phyloP scores from a whole-genome alignment of 2,329 filamentous ascomycete species.

The Macrophomina phaseolina region DNA sequence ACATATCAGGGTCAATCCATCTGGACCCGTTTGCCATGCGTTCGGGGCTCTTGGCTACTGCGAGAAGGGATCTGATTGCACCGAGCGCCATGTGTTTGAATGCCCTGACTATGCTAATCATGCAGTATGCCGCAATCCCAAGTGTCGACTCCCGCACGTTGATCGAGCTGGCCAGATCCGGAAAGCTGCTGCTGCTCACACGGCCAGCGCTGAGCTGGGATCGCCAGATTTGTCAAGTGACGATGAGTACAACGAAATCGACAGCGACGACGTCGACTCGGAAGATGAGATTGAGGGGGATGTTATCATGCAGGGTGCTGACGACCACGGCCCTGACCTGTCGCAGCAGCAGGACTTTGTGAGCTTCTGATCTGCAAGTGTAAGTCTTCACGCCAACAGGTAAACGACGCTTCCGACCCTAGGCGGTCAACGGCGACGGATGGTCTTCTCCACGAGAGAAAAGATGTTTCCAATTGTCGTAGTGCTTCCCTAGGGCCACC shows the following conservation, averaged over 20 bases:
- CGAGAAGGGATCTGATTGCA: slow-evolving; percentile 77
- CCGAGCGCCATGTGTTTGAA: slow-evolving; percentile 86
- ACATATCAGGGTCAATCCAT: slow-evolving; percentile 78
- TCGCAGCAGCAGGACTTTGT: slow-evolving; percentile 62
- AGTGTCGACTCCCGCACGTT: slow-evolving; percentile 85
- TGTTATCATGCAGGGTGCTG: slow-evolving; percentile 40
- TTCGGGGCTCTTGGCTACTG: slow-evolving; percentile 92
- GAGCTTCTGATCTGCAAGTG: slow-evolving; percentile 44
- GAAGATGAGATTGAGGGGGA: slow-evolving; percentile 58
- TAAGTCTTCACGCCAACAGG: slow-evolving; percentile 24
- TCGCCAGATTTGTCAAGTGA: slow-evolving; percentile 74
- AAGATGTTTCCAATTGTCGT: neutral
- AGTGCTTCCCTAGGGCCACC: slow-evolving; percentile 13
- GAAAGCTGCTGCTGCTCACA: slow-evolving; percentile 57
- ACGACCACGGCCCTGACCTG: slow-evolving; percentile 50
- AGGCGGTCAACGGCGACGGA: too few relatives aligned
- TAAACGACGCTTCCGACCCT: neutral
- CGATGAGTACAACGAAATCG: slow-evolving; percentile 69
- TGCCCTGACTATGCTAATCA: slow-evolving; percentile 95
- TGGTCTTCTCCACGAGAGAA: neutral
- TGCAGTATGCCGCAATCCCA: slow-evolving; percentile 78
- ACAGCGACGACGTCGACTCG: slow-evolving; percentile 80
- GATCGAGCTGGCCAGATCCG: slow-evolving; percentile 83
- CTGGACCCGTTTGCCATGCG: slow-evolving; percentile 78
- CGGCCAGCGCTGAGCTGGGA: slow-evolving; percentile 41